Conservation (phyloP, 2,329 filamentous ascomycete species). For the Leptographium flavum region DNA sequence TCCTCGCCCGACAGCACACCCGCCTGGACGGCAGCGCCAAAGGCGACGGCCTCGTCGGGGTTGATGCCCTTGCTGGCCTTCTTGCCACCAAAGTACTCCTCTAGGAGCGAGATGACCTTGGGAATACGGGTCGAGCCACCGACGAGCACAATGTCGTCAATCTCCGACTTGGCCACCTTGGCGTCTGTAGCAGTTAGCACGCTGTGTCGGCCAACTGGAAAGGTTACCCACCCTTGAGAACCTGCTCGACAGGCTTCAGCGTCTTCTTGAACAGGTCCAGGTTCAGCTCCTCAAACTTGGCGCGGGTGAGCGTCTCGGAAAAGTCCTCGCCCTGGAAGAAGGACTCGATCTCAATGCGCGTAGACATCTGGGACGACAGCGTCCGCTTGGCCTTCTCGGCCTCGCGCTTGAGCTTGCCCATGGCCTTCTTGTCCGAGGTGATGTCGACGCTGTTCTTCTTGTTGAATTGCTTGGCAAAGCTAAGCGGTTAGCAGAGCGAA, state of each 20-base stretch:
- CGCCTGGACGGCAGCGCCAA: slow-evolving; percentile 92
- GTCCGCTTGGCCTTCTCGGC: slow-evolving; percentile 99
- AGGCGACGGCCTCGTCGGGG: slow-evolving; percentile 97
- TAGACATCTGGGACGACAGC: slow-evolving; percentile 85
- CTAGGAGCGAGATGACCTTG: slow-evolving; percentile 87
- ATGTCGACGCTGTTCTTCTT: slow-evolving; percentile 92
- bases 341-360: slow-evolving; percentile 89
- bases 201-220: no score
- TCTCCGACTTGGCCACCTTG: slow-evolving; percentile 89
- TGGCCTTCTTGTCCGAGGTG: slow-evolving; percentile 89
- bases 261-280: slow-evolving; percentile 99
- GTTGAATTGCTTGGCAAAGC: slow-evolving; percentile 93
- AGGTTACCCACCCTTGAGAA: slow-evolving; percentile 48
- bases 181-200: slow-evolving; percentile 42
- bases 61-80: slow-evolving; percentile 99
- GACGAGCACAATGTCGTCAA: slow-evolving; percentile 93
- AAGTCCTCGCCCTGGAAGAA: slow-evolving; percentile 97
- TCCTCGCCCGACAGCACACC: slow-evolving; percentile 86
- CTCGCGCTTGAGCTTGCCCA: slow-evolving; percentile 99
- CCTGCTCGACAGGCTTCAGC: slow-evolving; percentile 95
- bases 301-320: slow-evolving; percentile 93
- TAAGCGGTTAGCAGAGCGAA: neutral
- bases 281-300: slow-evolving; percentile 99
- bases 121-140: slow-evolving; percentile 99
- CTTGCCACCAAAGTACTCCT: slow-evolving; percentile 93